These are phyloP conservation scores for Hypoxylon intermedium DNA, from an alignment of 495 filamentous ascomycete genomes.

Conservation along the genomic window DNA sequence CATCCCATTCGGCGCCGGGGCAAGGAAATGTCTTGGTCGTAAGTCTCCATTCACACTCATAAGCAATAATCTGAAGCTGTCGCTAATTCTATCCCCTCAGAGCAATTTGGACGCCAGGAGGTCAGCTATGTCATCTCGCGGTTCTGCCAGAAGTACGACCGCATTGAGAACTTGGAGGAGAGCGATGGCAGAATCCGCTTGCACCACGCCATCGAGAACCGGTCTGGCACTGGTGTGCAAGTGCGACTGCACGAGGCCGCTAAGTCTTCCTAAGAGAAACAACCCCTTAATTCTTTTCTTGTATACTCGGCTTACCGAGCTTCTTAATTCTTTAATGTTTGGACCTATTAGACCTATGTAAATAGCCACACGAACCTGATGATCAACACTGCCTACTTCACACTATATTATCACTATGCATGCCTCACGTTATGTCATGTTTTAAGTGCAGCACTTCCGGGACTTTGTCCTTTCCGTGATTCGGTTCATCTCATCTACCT, in stretches of 20 bases:
- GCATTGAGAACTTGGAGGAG: constrained; percentile 46
- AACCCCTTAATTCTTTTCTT: not conserved
- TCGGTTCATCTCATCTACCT: too few relatives aligned
- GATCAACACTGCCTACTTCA: not conserved
- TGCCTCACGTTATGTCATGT: too few relatives aligned
- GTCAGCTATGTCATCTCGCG: constrained; percentile 52
- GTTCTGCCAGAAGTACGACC: constrained; percentile 55
- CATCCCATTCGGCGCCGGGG: too few relatives aligned
- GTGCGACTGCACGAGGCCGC: constrained; percentile 47
- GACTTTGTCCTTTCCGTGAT: too few relatives aligned
- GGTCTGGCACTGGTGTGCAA: constrained; percentile 55
- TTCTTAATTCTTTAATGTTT: constrained; percentile 4
- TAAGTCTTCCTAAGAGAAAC: constrained; percentile 1
- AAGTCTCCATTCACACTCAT: too few relatives aligned
- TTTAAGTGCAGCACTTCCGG: too few relatives aligned
- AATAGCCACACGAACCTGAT: not conserved
- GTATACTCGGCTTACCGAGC: not conserved
- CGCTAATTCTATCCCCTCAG: too few relatives aligned
- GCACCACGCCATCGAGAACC: constrained; percentile 57
- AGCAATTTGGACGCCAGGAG: constrained; percentile 55
- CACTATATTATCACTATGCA: not conserved
- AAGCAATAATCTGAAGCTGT: too few relatives aligned
- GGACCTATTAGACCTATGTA: not conserved
- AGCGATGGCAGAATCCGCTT: constrained; percentile 45
- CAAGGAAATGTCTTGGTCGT: too few relatives aligned